Percentiles rank a stretch among this genome's conserved stretches.
Conservation (phyloP, 495 filamentous ascomycete genomes). For the Tuber melanosporum region DNA sequence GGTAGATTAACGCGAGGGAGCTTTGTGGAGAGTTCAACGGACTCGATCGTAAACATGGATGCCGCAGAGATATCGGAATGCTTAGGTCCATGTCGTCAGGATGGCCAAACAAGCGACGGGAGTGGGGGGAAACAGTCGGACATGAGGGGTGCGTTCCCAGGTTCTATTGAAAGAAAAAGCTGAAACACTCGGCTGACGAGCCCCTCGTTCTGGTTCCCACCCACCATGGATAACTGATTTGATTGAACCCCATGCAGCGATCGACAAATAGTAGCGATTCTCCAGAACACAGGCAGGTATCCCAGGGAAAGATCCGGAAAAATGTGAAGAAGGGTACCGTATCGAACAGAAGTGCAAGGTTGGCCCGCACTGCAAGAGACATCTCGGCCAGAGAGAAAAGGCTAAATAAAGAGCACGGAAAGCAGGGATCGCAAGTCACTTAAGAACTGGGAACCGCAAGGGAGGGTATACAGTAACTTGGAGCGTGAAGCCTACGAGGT, state of each 20-base stretch:
- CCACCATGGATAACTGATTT: too few relatives aligned
- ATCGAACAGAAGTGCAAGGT: slow-evolving; percentile 62
- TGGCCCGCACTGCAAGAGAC: slow-evolving; percentile 56
- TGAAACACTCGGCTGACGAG: background rate
- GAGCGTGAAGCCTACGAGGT: background rate
- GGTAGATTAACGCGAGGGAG: slow-evolving; percentile 7
- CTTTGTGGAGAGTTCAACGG: slow-evolving; percentile 57
- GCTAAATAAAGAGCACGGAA: slow-evolving; percentile 52
- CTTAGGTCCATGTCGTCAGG: slow-evolving; percentile 55
- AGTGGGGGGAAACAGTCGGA: slow-evolving; percentile 57
- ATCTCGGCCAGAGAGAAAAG: slow-evolving; percentile 58
- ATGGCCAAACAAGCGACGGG: slow-evolving; percentile 53
- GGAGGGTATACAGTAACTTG: slow-evolving; percentile 14
- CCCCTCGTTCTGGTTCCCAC: background rate
- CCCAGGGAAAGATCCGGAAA: slow-evolving; percentile 50
- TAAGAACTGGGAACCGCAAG: slow-evolving; percentile 63
- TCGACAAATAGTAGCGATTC: slow-evolving; percentile 53
- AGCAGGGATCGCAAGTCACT: slow-evolving; percentile 55
- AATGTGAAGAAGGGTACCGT: slow-evolving; percentile 50
- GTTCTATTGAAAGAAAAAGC: slow-evolving; percentile 9
- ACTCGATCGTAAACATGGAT: slow-evolving; percentile 58
- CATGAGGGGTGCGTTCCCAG: slow-evolving; percentile 52
- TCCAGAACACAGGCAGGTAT: slow-evolving; percentile 44
- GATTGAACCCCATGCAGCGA: slow-evolving; percentile 14
- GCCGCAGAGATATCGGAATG: slow-evolving; percentile 55